Evolutionary conservation across 257 asterid genomes (phyloP), one percentile per base, ranked within the genome.

Genomic region (Fraxinus americana): DNA sequence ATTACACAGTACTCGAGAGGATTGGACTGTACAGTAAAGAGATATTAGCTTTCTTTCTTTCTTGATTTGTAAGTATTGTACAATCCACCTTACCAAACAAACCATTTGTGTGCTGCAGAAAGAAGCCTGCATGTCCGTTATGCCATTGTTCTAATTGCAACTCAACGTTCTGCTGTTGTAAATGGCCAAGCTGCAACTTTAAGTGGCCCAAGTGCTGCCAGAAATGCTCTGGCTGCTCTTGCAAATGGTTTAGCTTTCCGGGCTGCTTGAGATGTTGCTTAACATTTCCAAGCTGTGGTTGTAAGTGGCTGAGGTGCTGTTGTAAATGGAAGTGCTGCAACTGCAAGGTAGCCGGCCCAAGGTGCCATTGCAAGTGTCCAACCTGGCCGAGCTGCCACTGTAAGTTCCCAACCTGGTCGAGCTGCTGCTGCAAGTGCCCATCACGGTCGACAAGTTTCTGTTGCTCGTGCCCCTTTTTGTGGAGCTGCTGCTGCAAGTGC

Each of bases 101-200:
- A 17, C 63, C 32, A 27, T 35, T 66, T 77, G 6, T 72, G 77
- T 82, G 72, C 75, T 87, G 72, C 89, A 91, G 94, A 79, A 86
- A 85, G 81, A 83, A 83, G 70, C 59, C 83, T 45, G 80, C 90
- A 17, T 52, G 79, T 69, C 83, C 76, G 32, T 65, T 69, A 32
- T 84, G 86, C 79, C 82, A 74, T 23, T 82, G 82, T 79, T 82
- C 80, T 63, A 72, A 61, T 52, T 79, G 81, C 76, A 78, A 70
- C 48, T 57, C 70, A 57, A 57, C 66, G 35, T 73, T 63, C 75
- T 69, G 67, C 75, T 83, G 74, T 75, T 87, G 84, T 71, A 79
- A 68, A 52, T 77, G 78, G 73, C 76, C 74, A 54, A 23, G 79
- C 41, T 65, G 79, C 79, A 72, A 72, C 75, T 73, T 74, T 23